Conservation (phyloP, 1,284 basidiomycete species). For the Phlebopus sp. region DNA sequence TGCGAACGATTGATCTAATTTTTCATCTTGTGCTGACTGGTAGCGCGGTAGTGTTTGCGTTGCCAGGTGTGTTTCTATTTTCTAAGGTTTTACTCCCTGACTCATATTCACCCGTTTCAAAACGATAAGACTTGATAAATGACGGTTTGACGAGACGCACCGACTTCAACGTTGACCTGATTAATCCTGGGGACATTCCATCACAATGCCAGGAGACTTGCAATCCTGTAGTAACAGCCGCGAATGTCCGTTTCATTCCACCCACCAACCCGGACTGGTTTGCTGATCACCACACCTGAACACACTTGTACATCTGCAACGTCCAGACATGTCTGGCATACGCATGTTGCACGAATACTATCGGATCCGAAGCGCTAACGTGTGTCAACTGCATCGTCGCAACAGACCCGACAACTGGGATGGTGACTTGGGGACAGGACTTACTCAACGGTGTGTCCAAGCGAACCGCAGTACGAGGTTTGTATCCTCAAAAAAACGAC, state of each 20-base stretch:
- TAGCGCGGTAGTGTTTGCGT: background rate
- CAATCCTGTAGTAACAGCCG: background rate
- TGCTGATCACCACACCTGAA: background rate
- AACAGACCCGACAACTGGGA: background rate
- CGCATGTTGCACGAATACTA: background rate
- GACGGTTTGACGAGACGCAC: background rate
- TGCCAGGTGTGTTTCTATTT: background rate
- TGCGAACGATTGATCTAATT: background rate
- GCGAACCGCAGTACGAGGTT: no score
- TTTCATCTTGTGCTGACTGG: background rate
- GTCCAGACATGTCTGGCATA: background rate
- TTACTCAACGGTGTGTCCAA: background rate
- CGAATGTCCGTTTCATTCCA: background rate
- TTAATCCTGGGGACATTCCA: background rate
- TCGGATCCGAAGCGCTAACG: background rate
- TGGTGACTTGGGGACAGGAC: background rate
- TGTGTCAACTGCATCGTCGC: constrained; percentile 1
- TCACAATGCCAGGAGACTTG: background rate
- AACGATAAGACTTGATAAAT: background rate
- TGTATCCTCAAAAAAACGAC: constrained; percentile 8
- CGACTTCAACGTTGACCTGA: background rate
- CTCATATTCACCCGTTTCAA: background rate
- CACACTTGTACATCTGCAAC: background rate
- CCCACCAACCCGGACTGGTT: no score
- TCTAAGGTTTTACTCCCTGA: background rate